Conservation (phyloP, 2,329 filamentous ascomycete genomes). For the Raffaelea albimanens region DNA sequence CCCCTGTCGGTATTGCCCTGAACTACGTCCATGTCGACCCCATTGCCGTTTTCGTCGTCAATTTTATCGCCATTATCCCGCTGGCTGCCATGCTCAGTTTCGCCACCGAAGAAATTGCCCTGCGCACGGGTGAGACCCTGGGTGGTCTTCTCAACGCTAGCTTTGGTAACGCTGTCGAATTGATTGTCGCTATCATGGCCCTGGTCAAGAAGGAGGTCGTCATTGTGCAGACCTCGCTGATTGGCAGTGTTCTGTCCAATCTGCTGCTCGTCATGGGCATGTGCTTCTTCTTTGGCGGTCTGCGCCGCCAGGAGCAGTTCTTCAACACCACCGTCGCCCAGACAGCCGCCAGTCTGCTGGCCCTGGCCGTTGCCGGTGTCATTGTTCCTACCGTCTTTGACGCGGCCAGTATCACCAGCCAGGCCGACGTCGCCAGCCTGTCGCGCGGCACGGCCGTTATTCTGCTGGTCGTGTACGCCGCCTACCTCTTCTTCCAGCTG, state of each 20-base stretch:
- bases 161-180: conserved; percentile 82
- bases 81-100: conserved; percentile 75
- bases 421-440: conserved; percentile 45
- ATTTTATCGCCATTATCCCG: conserved; percentile 88
- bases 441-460: conserved; percentile 72
- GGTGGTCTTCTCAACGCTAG: conserved; percentile 85
- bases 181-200: conserved; percentile 83
- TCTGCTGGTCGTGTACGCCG: conserved; percentile 71
- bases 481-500: conserved; percentile 84
- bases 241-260: conserved; percentile 88
- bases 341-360: conserved; percentile 73
- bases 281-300: conserved; percentile 82
- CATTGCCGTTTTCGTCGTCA: conserved; percentile 70
- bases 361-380: conserved; percentile 68
- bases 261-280: conserved; percentile 81
- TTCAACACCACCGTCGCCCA: conserved; percentile 92
- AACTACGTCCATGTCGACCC: conserved; percentile 49
- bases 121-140: conserved; percentile 72
- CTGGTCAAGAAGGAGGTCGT: conserved; percentile 62
- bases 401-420: conserved; percentile 30
- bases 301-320: conserved; percentile 70
- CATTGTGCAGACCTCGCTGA: conserved; percentile 87
- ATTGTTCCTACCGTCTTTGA: conserved; percentile 89
- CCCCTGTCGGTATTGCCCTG: conserved; percentile 65
- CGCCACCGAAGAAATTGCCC: conserved; percentile 80